Evolutionary conservation across 2,329 filamentous ascomycete genomes (phyloP).

Genomic region (Ascomycota sp.): DNA sequence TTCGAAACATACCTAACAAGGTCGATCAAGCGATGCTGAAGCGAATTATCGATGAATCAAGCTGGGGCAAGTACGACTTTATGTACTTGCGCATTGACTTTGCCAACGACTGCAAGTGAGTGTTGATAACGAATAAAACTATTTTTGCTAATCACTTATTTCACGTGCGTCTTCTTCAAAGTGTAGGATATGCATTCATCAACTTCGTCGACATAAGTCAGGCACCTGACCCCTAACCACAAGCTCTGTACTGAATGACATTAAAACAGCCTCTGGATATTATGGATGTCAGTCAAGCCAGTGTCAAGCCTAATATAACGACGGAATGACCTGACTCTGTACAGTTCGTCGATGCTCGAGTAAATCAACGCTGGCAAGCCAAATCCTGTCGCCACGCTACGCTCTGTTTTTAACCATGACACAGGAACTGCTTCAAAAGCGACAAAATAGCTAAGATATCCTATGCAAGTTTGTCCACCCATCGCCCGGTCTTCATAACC

Average conservation of each 20-base stretch:
- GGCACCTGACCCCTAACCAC: background rate
- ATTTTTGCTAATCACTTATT: background rate
- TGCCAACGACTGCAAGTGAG: constrained; percentile 64
- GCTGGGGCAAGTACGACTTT: constrained; percentile 75
- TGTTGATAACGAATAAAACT: constrained; percentile 4
- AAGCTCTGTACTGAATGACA: constrained; percentile 14
- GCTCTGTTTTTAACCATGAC: background rate
- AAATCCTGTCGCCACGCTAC: background rate
- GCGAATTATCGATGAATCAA: constrained; percentile 56
- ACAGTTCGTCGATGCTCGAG: constrained; percentile 50
- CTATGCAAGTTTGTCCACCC: constrained; percentile 56
- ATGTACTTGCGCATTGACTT: constrained; percentile 88
- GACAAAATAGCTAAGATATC: constrained; percentile 79
- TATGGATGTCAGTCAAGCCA: constrained; percentile 33
- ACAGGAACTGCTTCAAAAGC: constrained; percentile 60
- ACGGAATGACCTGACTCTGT: too few relatives aligned
- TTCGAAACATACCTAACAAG: constrained; percentile 87
- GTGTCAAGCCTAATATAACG: background rate
- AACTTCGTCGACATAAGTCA: constrained; percentile 64
- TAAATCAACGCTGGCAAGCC: constrained; percentile 47
- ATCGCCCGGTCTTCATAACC: rapidly evolving
- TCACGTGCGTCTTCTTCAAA: constrained; percentile 13
- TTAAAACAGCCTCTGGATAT: constrained; percentile 45
- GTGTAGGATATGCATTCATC: constrained; percentile 93
- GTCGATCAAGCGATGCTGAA: constrained; percentile 63